These are phyloP conservation scores for Backusella liffmaniae DNA, from an alignment of 192 early-diverging fungal genomes.

Conservation along the genomic window DNA sequence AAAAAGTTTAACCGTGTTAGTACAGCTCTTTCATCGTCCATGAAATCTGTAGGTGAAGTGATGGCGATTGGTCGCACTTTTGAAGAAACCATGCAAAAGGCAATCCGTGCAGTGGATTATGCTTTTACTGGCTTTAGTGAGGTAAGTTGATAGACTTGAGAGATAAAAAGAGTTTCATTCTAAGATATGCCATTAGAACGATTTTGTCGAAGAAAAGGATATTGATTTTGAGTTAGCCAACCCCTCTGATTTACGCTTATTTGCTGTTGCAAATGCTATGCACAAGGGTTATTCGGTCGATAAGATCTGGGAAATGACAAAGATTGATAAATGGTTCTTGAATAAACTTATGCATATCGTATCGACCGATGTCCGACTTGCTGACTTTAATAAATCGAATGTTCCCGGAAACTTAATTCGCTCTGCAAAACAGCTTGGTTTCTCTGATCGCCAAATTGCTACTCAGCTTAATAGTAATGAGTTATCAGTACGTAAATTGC, in stretches of 20 bases:
- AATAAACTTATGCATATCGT: slow-evolving; percentile 90
- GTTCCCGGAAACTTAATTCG: slow-evolving; percentile 59
- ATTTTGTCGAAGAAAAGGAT: slow-evolving; percentile 58
- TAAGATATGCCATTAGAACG: slow-evolving; percentile 43
- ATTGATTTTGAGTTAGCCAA: slow-evolving; percentile 87
- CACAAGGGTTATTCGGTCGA: slow-evolving; percentile 93
- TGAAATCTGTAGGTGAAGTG: slow-evolving; percentile 98
- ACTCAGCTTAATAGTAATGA: slow-evolving; percentile 73
- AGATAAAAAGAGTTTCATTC: not conserved
- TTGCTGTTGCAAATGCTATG: slow-evolving; percentile 95
- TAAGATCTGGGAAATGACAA: slow-evolving; percentile 84
- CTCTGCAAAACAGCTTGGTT: slow-evolving; percentile 92
- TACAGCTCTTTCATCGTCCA: slow-evolving; percentile 85
- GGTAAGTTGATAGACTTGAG: slow-evolving; percentile 24
- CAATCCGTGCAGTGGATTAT: slow-evolving; percentile 88
- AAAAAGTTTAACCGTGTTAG: slow-evolving; percentile 95
- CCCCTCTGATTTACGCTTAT: slow-evolving; percentile 93
- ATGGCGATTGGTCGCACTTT: slow-evolving; percentile 98
- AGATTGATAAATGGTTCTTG: slow-evolving; percentile 98
- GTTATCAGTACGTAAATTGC: slow-evolving; percentile 81
- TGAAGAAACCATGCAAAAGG: slow-evolving; percentile 98
- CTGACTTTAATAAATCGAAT: slow-evolving; percentile 56
- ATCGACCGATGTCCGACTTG: slow-evolving; percentile 70
- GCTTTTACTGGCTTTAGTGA: slow-evolving; percentile 81
- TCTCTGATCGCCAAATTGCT: slow-evolving; percentile 92